Evolutionary conservation across 169 alveolate genomes (phyloP).

Genomic region (Plasmodium adleri): DNA sequence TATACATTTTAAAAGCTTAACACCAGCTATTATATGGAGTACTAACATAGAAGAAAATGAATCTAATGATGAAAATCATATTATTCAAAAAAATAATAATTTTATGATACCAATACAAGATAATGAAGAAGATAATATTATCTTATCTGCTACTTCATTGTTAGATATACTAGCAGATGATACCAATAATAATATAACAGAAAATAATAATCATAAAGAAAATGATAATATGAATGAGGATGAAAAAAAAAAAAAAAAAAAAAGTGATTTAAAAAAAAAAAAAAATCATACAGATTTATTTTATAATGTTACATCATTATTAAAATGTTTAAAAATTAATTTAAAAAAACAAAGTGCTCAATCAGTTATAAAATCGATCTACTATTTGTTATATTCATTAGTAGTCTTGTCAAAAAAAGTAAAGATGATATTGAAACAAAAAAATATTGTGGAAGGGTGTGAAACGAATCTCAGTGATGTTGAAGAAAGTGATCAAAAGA

Average conservation of each 20-base stretch:
- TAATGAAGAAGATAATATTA: slow-evolving; percentile 3
- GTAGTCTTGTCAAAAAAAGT: slow-evolving; percentile 5
- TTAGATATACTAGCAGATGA: slow-evolving; percentile 8
- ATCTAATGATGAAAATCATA: background rate
- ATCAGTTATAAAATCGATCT: background rate
- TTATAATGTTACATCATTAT: slow-evolving; percentile 14
- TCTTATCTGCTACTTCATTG: background rate
- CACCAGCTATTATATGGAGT: slow-evolving; percentile 1
- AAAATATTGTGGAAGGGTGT: background rate
- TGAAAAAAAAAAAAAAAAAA: slow-evolving; percentile 2
- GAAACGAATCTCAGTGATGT: background rate
- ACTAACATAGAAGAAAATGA: background rate
- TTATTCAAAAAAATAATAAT: background rate
- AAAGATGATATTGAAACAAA: slow-evolving; percentile 2
- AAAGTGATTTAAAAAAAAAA: background rate
- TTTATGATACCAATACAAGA: background rate
- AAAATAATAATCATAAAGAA: background rate
- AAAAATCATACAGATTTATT: slow-evolving; percentile 7
- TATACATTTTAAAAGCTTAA: slow-evolving; percentile 9
- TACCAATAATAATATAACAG: background rate
- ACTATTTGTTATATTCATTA: slow-evolving; percentile 6
- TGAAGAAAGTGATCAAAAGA: background rate
- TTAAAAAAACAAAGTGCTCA: slow-evolving; percentile 22
- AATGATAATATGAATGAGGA: background rate
- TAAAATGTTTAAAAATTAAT: slow-evolving; percentile 23